Evolutionary conservation across 768 basidiomycete species (phyloP), one percentile per base, ranked within the genome.

Genomic region (Podaxis rugospora): DNA sequence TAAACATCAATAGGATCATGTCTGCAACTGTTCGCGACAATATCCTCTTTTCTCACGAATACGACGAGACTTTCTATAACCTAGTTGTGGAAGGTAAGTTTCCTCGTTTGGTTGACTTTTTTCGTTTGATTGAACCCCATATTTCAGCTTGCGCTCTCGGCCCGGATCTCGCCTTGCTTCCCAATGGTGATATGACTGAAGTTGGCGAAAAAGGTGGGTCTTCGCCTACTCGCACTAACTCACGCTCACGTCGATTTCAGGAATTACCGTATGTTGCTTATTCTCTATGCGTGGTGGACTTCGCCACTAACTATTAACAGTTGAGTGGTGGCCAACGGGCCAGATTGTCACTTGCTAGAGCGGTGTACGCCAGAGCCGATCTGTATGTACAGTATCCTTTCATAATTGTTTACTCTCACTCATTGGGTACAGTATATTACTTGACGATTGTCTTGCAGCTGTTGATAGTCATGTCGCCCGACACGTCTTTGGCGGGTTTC

Each of bases 321-420:
- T 70, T 92, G 61, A 90, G 88, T 65, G 92, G 93, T 39, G 93
- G 93, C 0, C 91, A 95, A 70, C 84, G 90, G 14, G 91, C 93
- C 55, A 85, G 93, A 28, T 80, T 95, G 5, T 83, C 89, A 13
- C 77, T 97, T 7, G 96, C 96, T 5, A 79, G 95, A 32, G 93
- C 92, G 2, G 90, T 96, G 0, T 98, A 98, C 72, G 87, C 93
- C 2, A 83, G 95, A 49, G 93, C 95, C 1, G 95, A 98, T 71
- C 71, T 97, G 83, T 93, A 66, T 67, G 85, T 72, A 14, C 23
- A 11, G 13, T 18, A 16, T 52, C 40, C 42, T 49, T 13, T 49
- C 13, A 42, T 32, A 40, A 11, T 5, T 4, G 11, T 10, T 23
- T 56, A 49, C 59, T 5, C 7, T 57, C n/a, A 57, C 42, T 50